Percentiles rank a stretch among this genome's conserved stretches.
Conservation (phyloP, 2,329 filamentous ascomycete species). For the Sporothrix schenckii region DNA sequence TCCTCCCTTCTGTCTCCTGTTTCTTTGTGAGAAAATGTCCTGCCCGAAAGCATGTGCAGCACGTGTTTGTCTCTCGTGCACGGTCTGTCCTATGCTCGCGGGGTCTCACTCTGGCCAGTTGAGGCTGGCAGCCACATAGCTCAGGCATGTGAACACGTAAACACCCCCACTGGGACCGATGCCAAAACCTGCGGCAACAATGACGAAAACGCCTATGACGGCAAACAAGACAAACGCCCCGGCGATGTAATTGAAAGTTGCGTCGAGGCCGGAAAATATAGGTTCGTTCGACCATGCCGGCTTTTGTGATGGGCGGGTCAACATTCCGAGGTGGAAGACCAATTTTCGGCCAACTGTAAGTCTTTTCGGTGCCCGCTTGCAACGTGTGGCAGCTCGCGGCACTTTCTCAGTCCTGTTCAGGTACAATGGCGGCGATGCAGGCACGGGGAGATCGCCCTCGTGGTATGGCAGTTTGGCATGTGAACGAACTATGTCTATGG, state of each 20-base stretch:
- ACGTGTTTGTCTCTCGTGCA: slow-evolving; percentile 1
- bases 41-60: background rate
- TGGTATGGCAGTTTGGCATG: slow-evolving; percentile 6
- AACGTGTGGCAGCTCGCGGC: background rate
- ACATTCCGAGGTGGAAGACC: no score
- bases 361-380: background rate
- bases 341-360: no score
- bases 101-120: background rate
- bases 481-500: background rate
- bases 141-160: slow-evolving; percentile 6
- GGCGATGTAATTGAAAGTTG: no score
- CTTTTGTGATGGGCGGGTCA: no score
- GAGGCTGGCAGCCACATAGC: background rate
- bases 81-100: background rate
- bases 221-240: background rate
- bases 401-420: background rate
- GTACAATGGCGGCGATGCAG: background rate
- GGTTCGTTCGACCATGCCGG: no score
- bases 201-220: background rate
- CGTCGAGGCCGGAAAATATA: background rate
- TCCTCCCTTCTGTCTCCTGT: background rate
- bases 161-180: background rate
- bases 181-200: background rate
- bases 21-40: slow-evolving; percentile 3
- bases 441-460: slow-evolving; percentile 9